These are phyloP conservation scores for Mycena epipterygia DNA, from an alignment of 768 basidiomycete genomes.

Conservation along the genomic window DNA sequence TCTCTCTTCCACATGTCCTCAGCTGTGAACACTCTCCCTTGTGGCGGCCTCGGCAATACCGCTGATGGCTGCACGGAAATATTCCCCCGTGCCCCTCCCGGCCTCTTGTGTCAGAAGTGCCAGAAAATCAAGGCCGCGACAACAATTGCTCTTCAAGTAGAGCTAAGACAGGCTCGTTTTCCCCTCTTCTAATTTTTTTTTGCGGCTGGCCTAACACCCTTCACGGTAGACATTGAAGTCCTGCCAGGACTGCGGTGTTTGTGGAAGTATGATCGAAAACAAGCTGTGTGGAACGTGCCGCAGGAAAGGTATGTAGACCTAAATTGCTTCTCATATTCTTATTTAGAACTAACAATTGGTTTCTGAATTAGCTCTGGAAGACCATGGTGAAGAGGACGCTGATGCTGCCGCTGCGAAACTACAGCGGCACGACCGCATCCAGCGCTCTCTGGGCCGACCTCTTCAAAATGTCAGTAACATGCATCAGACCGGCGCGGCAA, in stretches of 20 bases:
- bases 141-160: neutral
- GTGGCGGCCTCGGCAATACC: neutral
- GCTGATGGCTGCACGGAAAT: neutral
- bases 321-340: no score
- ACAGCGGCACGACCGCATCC: neutral
- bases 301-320: neutral
- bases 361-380: neutral
- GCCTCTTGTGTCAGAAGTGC: neutral
- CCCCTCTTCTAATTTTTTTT: neutral
- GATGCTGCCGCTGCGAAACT: neutral
- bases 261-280: neutral
- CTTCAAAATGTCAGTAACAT: neutral
- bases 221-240: neutral
- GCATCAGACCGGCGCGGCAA: neutral
- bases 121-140: neutral
- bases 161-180: neutral
- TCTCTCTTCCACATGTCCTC: no score
- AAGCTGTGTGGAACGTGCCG: neutral
- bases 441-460: neutral
- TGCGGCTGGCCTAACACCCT: no score
- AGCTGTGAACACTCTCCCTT: no score
- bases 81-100: neutral
- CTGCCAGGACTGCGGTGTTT: neutral
- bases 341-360: neutral
- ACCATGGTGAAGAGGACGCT: neutral